Percentiles rank a stretch among this genome's conserved stretches.
These are phyloP conservation scores for Pisolithus orientalis DNA, from an alignment of 768 basidiomycete genomes.

Conservation along the genomic window DNA sequence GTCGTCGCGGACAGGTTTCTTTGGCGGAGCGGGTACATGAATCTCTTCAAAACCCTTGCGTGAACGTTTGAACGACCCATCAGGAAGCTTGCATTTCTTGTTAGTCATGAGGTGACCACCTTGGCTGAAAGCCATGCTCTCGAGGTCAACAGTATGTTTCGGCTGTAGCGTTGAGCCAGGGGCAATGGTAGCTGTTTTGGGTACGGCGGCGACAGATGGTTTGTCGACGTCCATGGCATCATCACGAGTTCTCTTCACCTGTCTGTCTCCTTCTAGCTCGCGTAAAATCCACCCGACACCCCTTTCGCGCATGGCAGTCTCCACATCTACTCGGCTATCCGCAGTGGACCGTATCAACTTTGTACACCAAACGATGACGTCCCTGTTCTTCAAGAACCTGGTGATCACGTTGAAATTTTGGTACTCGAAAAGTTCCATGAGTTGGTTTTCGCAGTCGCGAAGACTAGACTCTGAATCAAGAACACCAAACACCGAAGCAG, in stretches of 20 bases:
- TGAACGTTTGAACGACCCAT: slow-evolving; percentile 94
- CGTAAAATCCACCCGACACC: slow-evolving; percentile 93
- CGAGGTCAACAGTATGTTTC: slow-evolving; percentile 80
- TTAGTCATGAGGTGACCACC: slow-evolving; percentile 98
- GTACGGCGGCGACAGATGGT: slow-evolving; percentile 39
- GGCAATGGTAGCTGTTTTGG: slow-evolving; percentile 80
- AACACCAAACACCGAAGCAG: slow-evolving; percentile 73
- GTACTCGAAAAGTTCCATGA: slow-evolving; percentile 97
- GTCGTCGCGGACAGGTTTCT: slow-evolving; percentile 52
- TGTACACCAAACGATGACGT: slow-evolving; percentile 96
- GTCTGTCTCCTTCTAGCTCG: slow-evolving; percentile 79
- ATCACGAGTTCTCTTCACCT: slow-evolving; percentile 40
- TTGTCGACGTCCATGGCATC: slow-evolving; percentile 82
- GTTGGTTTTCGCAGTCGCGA: slow-evolving; percentile 90
- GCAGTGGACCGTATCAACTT: slow-evolving; percentile 87
- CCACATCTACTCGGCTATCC: slow-evolving; percentile 85
- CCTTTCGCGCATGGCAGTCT: slow-evolving; percentile 98
- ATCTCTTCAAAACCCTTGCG: slow-evolving; percentile 98
- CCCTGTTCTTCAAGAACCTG: slow-evolving; percentile 90
- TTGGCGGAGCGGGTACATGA: slow-evolving; percentile 90
- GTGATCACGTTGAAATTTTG: slow-evolving; percentile 86
- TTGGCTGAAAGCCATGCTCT: slow-evolving; percentile 92
- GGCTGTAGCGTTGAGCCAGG: slow-evolving; percentile 87
- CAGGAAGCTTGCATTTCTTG: slow-evolving; percentile 96
- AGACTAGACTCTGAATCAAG: slow-evolving; percentile 82